Evolutionary conservation across 2,329 filamentous ascomycete species (phyloP), one percentile per base, ranked within the genome.

Genomic region (Cladorrhinum sp.): DNA sequence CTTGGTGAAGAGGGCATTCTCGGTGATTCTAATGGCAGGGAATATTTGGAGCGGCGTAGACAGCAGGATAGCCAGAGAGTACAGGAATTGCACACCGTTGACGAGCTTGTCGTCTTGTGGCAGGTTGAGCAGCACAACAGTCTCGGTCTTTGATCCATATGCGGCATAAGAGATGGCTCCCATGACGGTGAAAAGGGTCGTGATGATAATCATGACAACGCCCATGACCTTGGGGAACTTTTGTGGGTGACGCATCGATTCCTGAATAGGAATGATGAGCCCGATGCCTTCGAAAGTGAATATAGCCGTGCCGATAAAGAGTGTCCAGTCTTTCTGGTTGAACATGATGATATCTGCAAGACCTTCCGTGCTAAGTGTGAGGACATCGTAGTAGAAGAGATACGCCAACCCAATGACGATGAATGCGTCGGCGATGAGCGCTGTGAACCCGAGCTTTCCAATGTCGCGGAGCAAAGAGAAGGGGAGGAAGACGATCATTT

Each of bases 201-300:
- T 95, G 72, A 99, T 96, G 73, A 96, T 89, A 69, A 97, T 82
- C 95, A 99, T 99, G 70, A 99, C 92, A 46, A 86, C 83, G 55
- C 87, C 89, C 66, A 99, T 86, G 53, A 99, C 94, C 62, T 85
- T 84, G 52, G 95, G 92, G 75, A 99, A 99, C 73, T 96, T 94
- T 66, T 87, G 81, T 0, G 94, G 96, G 48, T 93, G 82, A 72
- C 88, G 90, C 95, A 99, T 99, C 21, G 93, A 96, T 71, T 96
- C 93, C 75, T 99, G 96, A 62, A 99, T 97, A 0, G 96, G 95
- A 64, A 99, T 97, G 74, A 99, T 96, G 54, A 99, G 85, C 12
- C 95, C 96, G 63, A 99, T 96, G 26, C 95, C 95, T 73, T 99
- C 95, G 72, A 98, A 99, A 0, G 95, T 98, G 78, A 99, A 99